Evolutionary conservation across 148 eudicot genomes (phyloP), one percentile per base, ranked within the genome.

Genomic region (Rhododendron ferrugineum): DNA sequence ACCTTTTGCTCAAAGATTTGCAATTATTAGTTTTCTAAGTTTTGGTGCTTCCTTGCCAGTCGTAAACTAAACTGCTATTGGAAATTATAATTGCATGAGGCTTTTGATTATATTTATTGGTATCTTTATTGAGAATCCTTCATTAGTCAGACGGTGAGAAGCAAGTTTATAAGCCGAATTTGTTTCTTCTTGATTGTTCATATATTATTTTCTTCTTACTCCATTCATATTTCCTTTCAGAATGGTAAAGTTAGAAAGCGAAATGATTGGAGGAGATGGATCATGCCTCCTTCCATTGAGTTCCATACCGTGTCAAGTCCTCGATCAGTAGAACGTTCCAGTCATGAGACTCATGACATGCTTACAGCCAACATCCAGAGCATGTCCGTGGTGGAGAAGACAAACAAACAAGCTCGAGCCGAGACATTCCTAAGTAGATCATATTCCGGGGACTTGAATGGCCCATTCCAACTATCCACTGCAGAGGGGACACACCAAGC

Each of bases 191-290:
- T 79, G 36, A 11, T 54, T 32, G 82, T 14, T 52, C 34, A 20
- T 9, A 34, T 46, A 20, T 18, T 20, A 28, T 18, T 66, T 3
- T 80, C 44, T 34, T n/a, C 56, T 81, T n/a, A 28, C 26, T 64
- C 14, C 79, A 2, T 80, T 49, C 30, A 34, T 20, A 49, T 72
- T 32, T 16, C 44, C 4, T 42, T 92, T 86, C 90, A 95, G 98
- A 94, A 89, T 78, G 95, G 93, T 60, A 95, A 89, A 88, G 90
- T 95, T 80, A 88, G 98, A 89, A 90, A 64, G 87, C 92, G 93
- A 83, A 89, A 80, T 85, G 94, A 95, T 83, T 95, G 97, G 97
- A 60, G 13, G 81, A 89, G 79, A 84, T 95, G 98, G 98, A 66
- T 93, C 84, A 90, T 94, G 87, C 92, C 98, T 62, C 86, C 92